phyloP scores from a whole-genome alignment of 306 rosid genomes.

The Pueraria montana region DNA sequence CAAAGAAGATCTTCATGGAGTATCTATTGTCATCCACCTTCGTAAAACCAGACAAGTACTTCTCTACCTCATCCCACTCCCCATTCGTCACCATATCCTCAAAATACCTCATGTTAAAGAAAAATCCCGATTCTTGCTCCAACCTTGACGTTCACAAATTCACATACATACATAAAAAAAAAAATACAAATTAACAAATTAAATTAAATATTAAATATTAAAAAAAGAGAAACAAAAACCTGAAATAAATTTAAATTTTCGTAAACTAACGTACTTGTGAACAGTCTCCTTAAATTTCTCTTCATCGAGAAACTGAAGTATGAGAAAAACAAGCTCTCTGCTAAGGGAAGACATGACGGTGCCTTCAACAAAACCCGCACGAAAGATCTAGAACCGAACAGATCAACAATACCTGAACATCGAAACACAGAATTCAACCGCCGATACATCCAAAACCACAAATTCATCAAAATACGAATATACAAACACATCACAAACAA shows the following conservation, averaged over 20 bases:
- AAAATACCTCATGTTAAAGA: constrained; percentile 95
- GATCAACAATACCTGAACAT: constrained; percentile 69
- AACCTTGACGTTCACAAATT: constrained; percentile 73
- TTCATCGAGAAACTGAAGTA: constrained; percentile 99
- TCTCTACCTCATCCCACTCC: constrained; percentile 99
- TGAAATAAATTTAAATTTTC: neutral
- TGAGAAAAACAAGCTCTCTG: constrained; percentile 98
- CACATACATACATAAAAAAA: constrained; percentile 40
- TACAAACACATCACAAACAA: constrained; percentile 28
- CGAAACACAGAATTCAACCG: constrained; percentile 52
- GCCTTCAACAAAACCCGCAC: constrained; percentile 46
- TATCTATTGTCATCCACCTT: constrained; percentile 99
- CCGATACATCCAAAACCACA: constrained; percentile 8
- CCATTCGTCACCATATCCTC: constrained; percentile 98
- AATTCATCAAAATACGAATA: neutral
- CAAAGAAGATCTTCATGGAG: constrained; percentile 99
- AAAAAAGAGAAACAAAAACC: neutral
- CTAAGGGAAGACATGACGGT: constrained; percentile 93
- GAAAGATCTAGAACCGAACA: constrained; percentile 64
- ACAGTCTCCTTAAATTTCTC: constrained; percentile 98
- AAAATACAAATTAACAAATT: constrained; percentile 24
- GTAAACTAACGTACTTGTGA: constrained; percentile 71
- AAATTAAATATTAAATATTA: neutral
- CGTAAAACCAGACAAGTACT: constrained; percentile 95
- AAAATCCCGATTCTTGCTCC: constrained; percentile 99